Evolutionary conservation across 768 basidiomycete genomes (phyloP).

Genomic region (Asterophora lycoperdoides): DNA sequence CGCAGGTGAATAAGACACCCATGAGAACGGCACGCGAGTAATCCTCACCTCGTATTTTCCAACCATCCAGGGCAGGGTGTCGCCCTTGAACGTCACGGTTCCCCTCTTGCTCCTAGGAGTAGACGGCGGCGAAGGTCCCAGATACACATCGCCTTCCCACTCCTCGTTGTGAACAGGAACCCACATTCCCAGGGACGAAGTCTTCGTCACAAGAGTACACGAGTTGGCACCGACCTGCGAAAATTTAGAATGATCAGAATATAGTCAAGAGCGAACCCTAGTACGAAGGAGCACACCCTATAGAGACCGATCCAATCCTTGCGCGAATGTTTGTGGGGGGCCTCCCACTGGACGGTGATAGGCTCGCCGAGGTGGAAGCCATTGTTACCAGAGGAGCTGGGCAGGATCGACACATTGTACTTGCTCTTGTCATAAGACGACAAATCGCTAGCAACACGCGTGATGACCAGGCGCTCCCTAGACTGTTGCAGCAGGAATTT

Average conservation of each 20-base stretch:
- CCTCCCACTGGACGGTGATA: constrained; percentile 83
- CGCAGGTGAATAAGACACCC: no score
- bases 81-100: constrained; percentile 67
- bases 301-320: constrained; percentile 97
- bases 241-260: background rate
- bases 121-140: constrained; percentile 39
- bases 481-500: constrained; percentile 89
- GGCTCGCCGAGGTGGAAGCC: constrained; percentile 90
- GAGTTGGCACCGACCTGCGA: constrained; percentile 81
- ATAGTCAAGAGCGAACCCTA: no score
- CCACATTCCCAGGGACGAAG: constrained; percentile 89
- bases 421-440: constrained; percentile 75
- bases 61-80: constrained; percentile 79
- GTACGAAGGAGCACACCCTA: constrained; percentile 41
- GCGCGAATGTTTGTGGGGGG: constrained; percentile 79
- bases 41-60: constrained; percentile 79
- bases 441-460: constrained; percentile 79
- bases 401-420: constrained; percentile 66
- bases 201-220: constrained; percentile 76
- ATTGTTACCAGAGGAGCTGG: constrained; percentile 43
- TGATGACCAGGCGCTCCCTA: constrained; percentile 86
- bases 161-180: constrained; percentile 86
- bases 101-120: constrained; percentile 50
- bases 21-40: background rate
- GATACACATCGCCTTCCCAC: constrained; percentile 85